These are phyloP conservation scores for Ophiocordyceps robertsii DNA, from an alignment of 2,329 filamentous ascomycete species.

Conservation along the genomic window DNA sequence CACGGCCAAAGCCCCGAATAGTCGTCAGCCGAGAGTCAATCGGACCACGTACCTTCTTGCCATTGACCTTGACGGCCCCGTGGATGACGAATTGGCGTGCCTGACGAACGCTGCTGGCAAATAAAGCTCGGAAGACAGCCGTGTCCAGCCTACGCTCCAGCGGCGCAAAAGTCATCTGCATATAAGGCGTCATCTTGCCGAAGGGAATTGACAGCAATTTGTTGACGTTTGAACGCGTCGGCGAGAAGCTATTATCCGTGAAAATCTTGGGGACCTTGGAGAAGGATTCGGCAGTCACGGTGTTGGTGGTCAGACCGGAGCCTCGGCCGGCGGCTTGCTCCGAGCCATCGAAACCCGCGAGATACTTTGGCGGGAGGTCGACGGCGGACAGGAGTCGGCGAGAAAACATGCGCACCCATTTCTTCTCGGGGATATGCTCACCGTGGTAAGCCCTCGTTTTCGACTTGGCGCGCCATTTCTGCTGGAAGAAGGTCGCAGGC, in stretches of 20 bases:
- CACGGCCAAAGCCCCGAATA: neutral
- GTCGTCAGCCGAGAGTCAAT: neutral
- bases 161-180: conserved; percentile 91
- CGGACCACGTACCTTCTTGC: conserved; percentile 58
- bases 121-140: conserved; percentile 86
- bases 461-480: conserved; percentile 92
- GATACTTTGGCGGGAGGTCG: conserved; percentile 68
- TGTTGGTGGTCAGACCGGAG: conserved; percentile 41
- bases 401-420: conserved; percentile 90
- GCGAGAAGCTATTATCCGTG: neutral
- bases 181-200: conserved; percentile 60
- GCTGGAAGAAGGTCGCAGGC: conserved; percentile 75
- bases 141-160: conserved; percentile 84
- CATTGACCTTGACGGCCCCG: conserved; percentile 89
- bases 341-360: conserved; percentile 71
- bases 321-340: conserved; percentile 75
- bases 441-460: conserved; percentile 79
- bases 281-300: conserved; percentile 19
- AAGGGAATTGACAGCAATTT: conserved; percentile 19
- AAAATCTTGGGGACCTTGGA: conserved; percentile 14
- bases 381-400: conserved; percentile 69
- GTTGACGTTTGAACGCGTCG: conserved; percentile 13
- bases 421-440: conserved; percentile 82
- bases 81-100: conserved; percentile 91
- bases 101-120: conserved; percentile 85